phyloP scores from a whole-genome alignment of 176 grass and related monocot genomes.

The Elaeis guineensis region DNA sequence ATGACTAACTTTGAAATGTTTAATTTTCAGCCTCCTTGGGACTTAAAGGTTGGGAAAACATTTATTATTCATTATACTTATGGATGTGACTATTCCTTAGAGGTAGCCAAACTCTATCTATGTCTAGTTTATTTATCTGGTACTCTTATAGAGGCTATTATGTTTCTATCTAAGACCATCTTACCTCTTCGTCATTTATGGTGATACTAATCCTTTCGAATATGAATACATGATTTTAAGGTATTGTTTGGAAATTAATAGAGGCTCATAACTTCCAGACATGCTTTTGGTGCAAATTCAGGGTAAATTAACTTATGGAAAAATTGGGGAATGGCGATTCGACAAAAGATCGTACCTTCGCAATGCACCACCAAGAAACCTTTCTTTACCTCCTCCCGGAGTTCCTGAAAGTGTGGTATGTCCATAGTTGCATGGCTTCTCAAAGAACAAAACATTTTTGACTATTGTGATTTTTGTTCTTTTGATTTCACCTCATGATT shows the following conservation, averaged over 20 bases:
- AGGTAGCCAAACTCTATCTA: conserved; percentile 37
- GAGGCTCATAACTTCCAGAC: too few relatives aligned
- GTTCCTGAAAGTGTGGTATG: conserved; percentile 89
- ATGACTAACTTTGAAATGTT: conserved; percentile 2
- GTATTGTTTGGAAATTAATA: too few relatives aligned
- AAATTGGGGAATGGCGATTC: conserved; percentile 96
- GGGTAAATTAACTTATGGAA: conserved; percentile 82
- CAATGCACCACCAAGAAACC: conserved; percentile 66
- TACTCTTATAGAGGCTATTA: background rate
- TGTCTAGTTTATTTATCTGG: background rate
- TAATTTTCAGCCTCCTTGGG: conserved; percentile 77
- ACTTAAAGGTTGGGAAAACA: conserved; percentile 66
- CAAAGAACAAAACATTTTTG: too few relatives aligned
- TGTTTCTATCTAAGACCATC: background rate
- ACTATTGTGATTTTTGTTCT: too few relatives aligned
- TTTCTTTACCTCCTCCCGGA: conserved; percentile 67
- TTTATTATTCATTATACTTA: conserved; percentile 99
- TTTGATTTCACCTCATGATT: too few relatives aligned
- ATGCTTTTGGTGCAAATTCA: conserved; percentile 10
- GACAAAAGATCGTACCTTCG: conserved; percentile 71
- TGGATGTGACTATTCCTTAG: conserved; percentile 79
- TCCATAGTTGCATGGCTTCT: too few relatives aligned
- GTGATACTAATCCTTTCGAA: background rate
- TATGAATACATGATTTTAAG: too few relatives aligned
- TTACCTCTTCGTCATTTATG: background rate